Conservation (phyloP, 139 green algal genomes). For the Chlamydomonas asymmetrica region DNA sequence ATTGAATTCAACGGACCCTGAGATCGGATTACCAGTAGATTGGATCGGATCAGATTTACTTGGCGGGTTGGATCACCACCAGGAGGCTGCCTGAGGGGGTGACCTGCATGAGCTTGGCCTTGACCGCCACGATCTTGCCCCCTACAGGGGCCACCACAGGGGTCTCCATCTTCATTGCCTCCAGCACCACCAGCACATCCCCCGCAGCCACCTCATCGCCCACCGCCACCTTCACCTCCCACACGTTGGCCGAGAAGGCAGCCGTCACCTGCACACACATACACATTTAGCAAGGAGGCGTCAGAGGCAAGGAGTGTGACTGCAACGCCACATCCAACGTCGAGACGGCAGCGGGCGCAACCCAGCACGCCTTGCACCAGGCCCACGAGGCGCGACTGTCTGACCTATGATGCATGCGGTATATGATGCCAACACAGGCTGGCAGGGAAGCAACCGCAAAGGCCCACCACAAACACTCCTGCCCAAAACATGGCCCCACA, state of each 20-base stretch:
- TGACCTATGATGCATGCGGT: too few relatives aligned
- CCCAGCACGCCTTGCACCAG: too few relatives aligned
- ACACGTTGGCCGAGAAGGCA: slow-evolving; percentile 30
- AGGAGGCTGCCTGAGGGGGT: slow-evolving; percentile 35
- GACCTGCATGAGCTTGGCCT: slow-evolving; percentile 39
- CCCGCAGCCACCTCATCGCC: slow-evolving; percentile 46
- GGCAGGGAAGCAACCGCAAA: too few relatives aligned
- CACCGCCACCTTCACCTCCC: slow-evolving; percentile 19
- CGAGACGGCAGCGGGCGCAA: too few relatives aligned
- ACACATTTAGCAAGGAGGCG: too few relatives aligned
- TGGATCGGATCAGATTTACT: not conserved
- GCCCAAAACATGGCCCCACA: too few relatives aligned
- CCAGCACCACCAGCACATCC: slow-evolving; percentile 64
- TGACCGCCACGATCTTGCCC: slow-evolving; percentile 52
- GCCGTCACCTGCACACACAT: not conserved
- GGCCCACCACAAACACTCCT: too few relatives aligned
- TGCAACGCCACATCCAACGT: not conserved
- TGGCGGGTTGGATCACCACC: slow-evolving; percentile 4
- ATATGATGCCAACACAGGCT: too few relatives aligned
- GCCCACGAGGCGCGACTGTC: too few relatives aligned
- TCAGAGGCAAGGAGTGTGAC: not conserved
- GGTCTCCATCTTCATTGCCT: slow-evolving; percentile 84
- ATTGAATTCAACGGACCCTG: too few relatives aligned
- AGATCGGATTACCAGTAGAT: not conserved
- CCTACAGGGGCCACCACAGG: slow-evolving; percentile 44